Percentiles rank a stretch among this genome's conserved stretches.
phyloP scores from a whole-genome alignment of 495 filamentous ascomycete species.

The Aspergillus avenaceus region DNA sequence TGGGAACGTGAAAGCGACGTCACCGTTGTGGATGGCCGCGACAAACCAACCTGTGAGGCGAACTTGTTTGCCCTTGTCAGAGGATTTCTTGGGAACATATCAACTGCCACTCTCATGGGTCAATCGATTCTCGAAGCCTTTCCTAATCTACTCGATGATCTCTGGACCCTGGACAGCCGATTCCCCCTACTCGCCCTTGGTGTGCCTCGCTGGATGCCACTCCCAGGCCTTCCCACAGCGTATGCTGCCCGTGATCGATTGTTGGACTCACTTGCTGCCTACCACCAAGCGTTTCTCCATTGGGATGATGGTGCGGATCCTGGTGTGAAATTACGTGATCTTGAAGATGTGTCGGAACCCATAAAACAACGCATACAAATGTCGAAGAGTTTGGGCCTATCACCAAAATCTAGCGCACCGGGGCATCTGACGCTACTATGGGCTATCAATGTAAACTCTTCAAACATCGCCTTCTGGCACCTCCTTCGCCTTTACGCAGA shows the following conservation, averaged over 20 bases:
- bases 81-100: constrained; percentile 49
- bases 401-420: constrained; percentile 27
- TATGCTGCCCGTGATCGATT: constrained; percentile 50
- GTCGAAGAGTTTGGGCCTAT: constrained; percentile 31
- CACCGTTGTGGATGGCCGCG: constrained; percentile 23
- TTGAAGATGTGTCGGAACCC: constrained; percentile 49
- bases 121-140: constrained; percentile 51
- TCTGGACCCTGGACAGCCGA: constrained; percentile 53
- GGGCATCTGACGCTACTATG: constrained; percentile 45
- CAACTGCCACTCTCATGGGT: constrained; percentile 52
- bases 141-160: constrained; percentile 46
- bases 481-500: constrained; percentile 49
- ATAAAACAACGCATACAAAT: constrained; percentile 40
- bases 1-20: constrained; percentile 55
- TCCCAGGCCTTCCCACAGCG: constrained; percentile 46
- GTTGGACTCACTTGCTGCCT: constrained; percentile 39
- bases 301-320: constrained; percentile 43
- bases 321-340: constrained; percentile 46
- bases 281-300: constrained; percentile 47
- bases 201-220: constrained; percentile 47
- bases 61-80: constrained; percentile 51
- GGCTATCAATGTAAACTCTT: constrained; percentile 49
- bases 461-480: constrained; percentile 54
- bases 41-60: constrained; percentile 40
- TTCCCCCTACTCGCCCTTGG: constrained; percentile 49